phyloP scores from a whole-genome alignment of 495 filamentous ascomycete species.

The Neurospora sp. region DNA sequence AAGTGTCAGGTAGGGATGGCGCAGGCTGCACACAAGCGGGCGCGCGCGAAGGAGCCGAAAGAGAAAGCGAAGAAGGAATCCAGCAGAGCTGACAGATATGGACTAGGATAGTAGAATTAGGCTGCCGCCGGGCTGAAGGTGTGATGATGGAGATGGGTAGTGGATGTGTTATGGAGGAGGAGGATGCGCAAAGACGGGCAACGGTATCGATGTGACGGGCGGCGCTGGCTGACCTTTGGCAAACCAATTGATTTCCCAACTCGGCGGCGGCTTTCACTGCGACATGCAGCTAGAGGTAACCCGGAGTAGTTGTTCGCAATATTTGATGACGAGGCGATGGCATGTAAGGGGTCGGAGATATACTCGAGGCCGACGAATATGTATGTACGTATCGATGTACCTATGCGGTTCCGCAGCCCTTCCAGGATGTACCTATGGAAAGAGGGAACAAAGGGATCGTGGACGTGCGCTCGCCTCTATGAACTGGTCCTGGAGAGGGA shows the following conservation, averaged over 20 bases:
- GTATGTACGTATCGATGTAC: neutral
- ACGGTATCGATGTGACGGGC: neutral
- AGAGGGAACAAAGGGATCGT: neutral
- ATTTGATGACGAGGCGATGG: neutral
- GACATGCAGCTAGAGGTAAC: neutral
- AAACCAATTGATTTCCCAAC: neutral
- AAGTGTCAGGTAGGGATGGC: conserved; percentile 8
- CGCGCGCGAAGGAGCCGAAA: neutral
- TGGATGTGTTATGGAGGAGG: neutral
- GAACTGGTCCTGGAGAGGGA: neutral
- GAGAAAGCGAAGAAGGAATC: neutral
- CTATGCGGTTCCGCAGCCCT: neutral
- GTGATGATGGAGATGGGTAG: neutral
- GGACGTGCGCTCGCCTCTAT: neutral
- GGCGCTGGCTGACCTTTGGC: neutral
- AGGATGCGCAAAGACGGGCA: neutral
- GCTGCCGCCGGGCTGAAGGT: neutral
- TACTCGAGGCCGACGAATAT: neutral
- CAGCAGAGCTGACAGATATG: neutral
- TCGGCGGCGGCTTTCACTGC: neutral
- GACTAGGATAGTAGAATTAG: neutral
- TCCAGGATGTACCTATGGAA: neutral
- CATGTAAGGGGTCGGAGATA: neutral
- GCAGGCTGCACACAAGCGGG: conserved; percentile 1
- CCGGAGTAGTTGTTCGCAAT: neutral